These are phyloP conservation scores for Xylaria sp. DNA, from an alignment of 2,329 filamentous ascomycete genomes.

Conservation along the genomic window DNA sequence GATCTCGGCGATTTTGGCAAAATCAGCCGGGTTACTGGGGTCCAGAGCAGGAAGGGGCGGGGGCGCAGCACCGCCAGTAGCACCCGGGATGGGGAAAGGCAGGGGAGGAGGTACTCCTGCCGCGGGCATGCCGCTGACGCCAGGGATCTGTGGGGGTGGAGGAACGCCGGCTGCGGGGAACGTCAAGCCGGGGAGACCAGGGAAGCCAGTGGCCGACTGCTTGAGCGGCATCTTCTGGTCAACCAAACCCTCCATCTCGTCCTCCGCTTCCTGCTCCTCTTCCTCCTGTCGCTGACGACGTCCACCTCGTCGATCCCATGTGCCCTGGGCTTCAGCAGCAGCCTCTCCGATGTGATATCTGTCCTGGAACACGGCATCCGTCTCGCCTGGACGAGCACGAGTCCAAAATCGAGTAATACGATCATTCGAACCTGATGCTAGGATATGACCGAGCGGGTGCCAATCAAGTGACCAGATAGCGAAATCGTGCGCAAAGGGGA, in stretches of 20 bases:
- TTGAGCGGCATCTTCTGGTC: slow-evolving; percentile 78
- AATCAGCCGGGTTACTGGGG: slow-evolving; percentile 54
- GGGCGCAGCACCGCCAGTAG: slow-evolving; percentile 25
- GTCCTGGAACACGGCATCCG: slow-evolving; percentile 71
- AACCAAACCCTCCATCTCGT: slow-evolving; percentile 86
- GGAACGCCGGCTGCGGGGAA: slow-evolving; percentile 36
- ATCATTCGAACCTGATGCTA: slow-evolving; percentile 94
- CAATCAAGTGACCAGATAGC: slow-evolving; percentile 97
- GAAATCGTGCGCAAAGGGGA: slow-evolving; percentile 86
- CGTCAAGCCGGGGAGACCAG: slow-evolving; percentile 52
- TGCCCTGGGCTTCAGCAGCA: slow-evolving; percentile 90
- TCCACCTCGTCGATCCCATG: slow-evolving; percentile 76
- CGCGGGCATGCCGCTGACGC: slow-evolving; percentile 28
- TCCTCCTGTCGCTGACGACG: slow-evolving; percentile 79
- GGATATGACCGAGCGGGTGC: slow-evolving; percentile 92
- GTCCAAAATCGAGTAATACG: slow-evolving; percentile 97
- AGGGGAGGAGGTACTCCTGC: slow-evolving; percentile 41
- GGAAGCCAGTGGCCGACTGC: slow-evolving; percentile 45
- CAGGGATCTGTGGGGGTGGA: slow-evolving; percentile 33
- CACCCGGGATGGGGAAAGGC: slow-evolving; percentile 46
- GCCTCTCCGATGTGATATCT: slow-evolving; percentile 93
- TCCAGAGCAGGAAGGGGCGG: slow-evolving; percentile 51
- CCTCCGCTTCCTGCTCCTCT: slow-evolving; percentile 88
- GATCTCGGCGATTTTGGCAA: slow-evolving; percentile 56
- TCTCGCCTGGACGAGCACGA: slow-evolving; percentile 79